Percentiles rank a stretch among this genome's conserved stretches.
Evolutionary conservation across 2,329 filamentous ascomycete genomes (phyloP).

Genomic region (Knufia fluminis): DNA sequence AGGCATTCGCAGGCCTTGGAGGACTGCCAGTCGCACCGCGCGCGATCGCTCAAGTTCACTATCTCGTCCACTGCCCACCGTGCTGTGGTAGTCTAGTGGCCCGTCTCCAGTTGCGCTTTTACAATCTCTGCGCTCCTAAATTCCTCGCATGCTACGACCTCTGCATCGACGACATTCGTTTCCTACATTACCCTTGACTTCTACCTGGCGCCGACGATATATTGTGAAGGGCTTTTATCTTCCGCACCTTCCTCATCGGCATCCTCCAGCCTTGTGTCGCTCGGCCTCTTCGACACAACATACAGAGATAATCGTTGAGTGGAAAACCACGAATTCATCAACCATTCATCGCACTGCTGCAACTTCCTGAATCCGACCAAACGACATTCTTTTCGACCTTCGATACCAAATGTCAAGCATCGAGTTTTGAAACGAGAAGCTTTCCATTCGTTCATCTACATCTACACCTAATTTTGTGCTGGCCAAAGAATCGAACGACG

Average conservation of each 20-base stretch:
- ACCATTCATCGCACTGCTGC: not conserved
- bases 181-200: not conserved
- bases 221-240: not conserved
- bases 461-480: slow-evolving; percentile 3
- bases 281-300: not conserved
- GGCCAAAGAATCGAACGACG: not conserved
- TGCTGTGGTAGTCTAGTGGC: slow-evolving; percentile 3
- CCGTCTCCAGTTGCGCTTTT: slow-evolving; percentile 8
- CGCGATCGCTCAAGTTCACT: slow-evolving; percentile 6
- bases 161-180: slow-evolving; percentile 10
- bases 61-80: slow-evolving; percentile 5
- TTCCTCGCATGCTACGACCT: slow-evolving; percentile 3
- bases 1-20: not conserved
- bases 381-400: slow-evolving; percentile 8
- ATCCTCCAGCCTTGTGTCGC: not conserved
- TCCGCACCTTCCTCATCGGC: not conserved
- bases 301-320: not conserved
- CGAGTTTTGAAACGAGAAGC: slow-evolving; percentile 1
- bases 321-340: not conserved
- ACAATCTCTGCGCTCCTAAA: not conserved
- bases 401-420: slow-evolving; percentile 4
- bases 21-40: not conserved
- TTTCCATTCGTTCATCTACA: not conserved
- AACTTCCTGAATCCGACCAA: not conserved
- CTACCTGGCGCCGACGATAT: not conserved